Percentiles rank a stretch among this genome's conserved stretches.
phyloP scores from a whole-genome alignment of 2,329 filamentous ascomycete genomes.

The Exophiala mesophila region DNA sequence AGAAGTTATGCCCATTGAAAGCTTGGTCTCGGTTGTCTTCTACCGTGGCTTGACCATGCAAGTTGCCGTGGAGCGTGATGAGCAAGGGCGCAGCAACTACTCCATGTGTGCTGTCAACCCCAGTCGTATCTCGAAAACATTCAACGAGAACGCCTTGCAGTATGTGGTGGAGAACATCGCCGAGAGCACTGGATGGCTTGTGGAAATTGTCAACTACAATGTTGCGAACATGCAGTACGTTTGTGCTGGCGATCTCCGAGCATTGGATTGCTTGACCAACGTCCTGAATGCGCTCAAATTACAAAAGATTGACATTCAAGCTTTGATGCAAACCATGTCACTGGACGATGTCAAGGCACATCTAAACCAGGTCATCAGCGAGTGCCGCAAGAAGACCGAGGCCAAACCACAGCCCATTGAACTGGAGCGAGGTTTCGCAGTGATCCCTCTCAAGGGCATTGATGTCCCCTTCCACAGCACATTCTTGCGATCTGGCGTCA shows the following conservation, averaged over 20 bases:
- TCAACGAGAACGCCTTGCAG: constrained; percentile 94
- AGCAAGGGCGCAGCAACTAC: constrained; percentile 89
- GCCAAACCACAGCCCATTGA: constrained; percentile 84
- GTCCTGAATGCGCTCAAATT: constrained; percentile 94
- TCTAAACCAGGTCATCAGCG: constrained; percentile 83
- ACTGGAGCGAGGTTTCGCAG: constrained; percentile 91
- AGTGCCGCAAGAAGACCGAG: constrained; percentile 79
- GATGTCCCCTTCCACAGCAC: constrained; percentile 97
- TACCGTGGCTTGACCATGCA: constrained; percentile 99
- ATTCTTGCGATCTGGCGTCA: constrained; percentile 94
- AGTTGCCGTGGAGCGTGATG: constrained; percentile 95
- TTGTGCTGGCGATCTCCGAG: constrained; percentile 61
- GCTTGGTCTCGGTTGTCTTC: constrained; percentile 95
- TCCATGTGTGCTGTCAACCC: constrained; percentile 99
- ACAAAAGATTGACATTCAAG: constrained; percentile 95
- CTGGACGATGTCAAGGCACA: constrained; percentile 89
- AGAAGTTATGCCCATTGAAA: constrained; percentile 99
- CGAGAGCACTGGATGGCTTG: constrained; percentile 87
- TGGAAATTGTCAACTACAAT: constrained; percentile 98
- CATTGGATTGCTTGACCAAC: constrained; percentile 63
- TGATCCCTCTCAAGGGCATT: constrained; percentile 93
- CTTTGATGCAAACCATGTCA: constrained; percentile 77
- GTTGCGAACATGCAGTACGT: constrained; percentile 68
- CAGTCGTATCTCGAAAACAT: constrained; percentile 95
- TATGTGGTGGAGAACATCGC: constrained; percentile 95